Evolutionary conservation across 805 yeast genomes (phyloP).

Genomic region (Nakazawaea pomicola): DNA sequence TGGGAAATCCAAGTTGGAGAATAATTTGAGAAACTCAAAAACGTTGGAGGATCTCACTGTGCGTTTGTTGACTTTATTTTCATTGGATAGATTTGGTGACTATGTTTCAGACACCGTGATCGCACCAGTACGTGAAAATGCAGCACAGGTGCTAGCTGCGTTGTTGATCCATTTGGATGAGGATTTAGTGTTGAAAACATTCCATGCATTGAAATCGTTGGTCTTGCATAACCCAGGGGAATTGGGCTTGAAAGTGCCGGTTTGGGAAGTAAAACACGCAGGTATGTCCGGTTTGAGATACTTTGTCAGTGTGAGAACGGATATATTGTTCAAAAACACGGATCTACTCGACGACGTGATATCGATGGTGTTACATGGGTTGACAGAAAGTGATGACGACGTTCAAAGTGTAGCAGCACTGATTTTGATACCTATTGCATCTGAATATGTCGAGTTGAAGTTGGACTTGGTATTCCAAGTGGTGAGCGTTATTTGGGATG

Average conservation of each 20-base stretch:
- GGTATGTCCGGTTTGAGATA: slow-evolving; percentile 92
- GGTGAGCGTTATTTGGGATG: slow-evolving; percentile 81
- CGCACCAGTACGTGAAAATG: slow-evolving; percentile 96
- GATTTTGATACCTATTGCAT: slow-evolving; percentile 83
- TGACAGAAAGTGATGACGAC: slow-evolving; percentile 79
- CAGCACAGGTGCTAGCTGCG: slow-evolving; percentile 93
- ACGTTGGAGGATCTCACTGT: slow-evolving; percentile 87
- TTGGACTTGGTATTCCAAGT: slow-evolving; percentile 42
- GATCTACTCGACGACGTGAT: slow-evolving; percentile 66
- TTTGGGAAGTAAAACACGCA: slow-evolving; percentile 99
- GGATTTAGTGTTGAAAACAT: slow-evolving; percentile 54
- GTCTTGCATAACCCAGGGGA: slow-evolving; percentile 56
- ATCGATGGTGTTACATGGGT: slow-evolving; percentile 81
- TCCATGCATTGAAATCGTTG: slow-evolving; percentile 58
- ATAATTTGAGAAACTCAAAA: slow-evolving; percentile 55
- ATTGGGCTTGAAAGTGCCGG: slow-evolving; percentile 42
- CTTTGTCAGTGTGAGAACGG: slow-evolving; percentile 84
- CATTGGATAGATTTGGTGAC: slow-evolving; percentile 94
- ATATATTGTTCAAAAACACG: slow-evolving; percentile 57
- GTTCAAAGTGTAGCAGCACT: slow-evolving; percentile 97
- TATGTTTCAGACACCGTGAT: slow-evolving; percentile 96
- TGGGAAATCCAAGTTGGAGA: slow-evolving; percentile 57
- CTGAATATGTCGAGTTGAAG: slow-evolving; percentile 72
- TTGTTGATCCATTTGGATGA: slow-evolving; percentile 68
- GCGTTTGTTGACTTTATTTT: slow-evolving; percentile 77